Evolutionary conservation across 352 stramenopile species (phyloP), one percentile per base, ranked within the genome.

Genomic region (Phytopythium mirpurense): DNA sequence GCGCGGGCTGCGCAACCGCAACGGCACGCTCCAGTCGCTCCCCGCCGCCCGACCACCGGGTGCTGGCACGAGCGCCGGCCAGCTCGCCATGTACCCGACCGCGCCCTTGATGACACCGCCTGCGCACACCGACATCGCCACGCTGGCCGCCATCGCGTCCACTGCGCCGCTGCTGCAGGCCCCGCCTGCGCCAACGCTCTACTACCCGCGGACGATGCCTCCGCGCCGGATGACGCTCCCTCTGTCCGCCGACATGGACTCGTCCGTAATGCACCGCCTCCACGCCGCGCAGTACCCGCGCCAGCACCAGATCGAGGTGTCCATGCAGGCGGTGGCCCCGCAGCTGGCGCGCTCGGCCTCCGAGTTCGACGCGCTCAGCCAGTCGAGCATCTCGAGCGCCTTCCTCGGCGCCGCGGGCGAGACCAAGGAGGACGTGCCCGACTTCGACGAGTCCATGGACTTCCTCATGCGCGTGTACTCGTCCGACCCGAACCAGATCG

Each of bases 401-500:
- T 77, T 73, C 55, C 53, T 77, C 23, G 64, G 44, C 32, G 53
- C 50, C 37, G 36, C 11, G 23, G 36, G 36, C 53, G 60, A 69
- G 51, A 48, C 38, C 51, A 71, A 76, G 55, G 57, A 58, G 16
- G 63, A 59, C 2, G 64, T 72, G 15, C 76, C 72, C 2, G 67
- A 86, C 59, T 91, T 88, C 45, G 67, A 82, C 56, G 81, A 89
- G 62, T 88, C 76, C 38, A 89, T 91, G 78, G 81, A 89, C 61
- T 91, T 88, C 63, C 65, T 91, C 58, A 89, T 91, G 78, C 57
- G 80, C 60, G 67, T 86, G 35, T 89, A 87, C 59, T 70, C 71
- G 29, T 56, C 62, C 36, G 68, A 84, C 52, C 78, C 78, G 11
- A 70, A 56, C 44, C 62, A 80, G 54, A 69, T 83, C 23, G 42